phyloP scores from a whole-genome alignment of 129 eudicot species.

The Glebionis coronaria region DNA sequence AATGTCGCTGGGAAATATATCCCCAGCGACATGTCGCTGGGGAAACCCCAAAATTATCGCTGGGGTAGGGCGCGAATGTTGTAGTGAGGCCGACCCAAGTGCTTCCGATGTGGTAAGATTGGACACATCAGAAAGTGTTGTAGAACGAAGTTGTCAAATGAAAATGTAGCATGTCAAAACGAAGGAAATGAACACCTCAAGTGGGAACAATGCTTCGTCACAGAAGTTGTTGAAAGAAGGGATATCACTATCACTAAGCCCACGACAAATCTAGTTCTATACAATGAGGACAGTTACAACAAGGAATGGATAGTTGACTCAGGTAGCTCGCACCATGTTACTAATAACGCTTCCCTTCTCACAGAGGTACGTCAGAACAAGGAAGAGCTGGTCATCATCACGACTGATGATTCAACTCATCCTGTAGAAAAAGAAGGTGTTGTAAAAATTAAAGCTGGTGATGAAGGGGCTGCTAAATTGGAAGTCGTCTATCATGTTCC shows the following conservation, averaged over 20 bases:
- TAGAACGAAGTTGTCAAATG: neutral
- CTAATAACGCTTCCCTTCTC: neutral
- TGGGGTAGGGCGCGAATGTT: no score
- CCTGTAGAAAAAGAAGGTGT: constrained; percentile 12
- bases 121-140: constrained; percentile 11
- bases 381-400: neutral
- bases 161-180: neutral
- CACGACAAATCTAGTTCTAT: no score
- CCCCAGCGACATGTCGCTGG: no score
- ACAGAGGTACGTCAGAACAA: neutral
- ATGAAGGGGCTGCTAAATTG: neutral
- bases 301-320: constrained; percentile 14
- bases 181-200: neutral
- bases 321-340: constrained; percentile 12
- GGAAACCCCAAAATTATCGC: no score
- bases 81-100: neutral
- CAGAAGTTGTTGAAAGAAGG: neutral
- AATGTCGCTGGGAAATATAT: no score
- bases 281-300: neutral
- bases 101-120: constrained; percentile 3
- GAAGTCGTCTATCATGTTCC: constrained; percentile 2
- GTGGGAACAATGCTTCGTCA: constrained; percentile 9
- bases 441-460: neutral
- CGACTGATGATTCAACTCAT: constrained; percentile 3
- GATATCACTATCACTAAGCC: no score